A percentile compares a stretch with the other conserved stretches of the same genome.
Conservation (phyloP, 768 basidiomycete species). For the Lactarius quietus region DNA sequence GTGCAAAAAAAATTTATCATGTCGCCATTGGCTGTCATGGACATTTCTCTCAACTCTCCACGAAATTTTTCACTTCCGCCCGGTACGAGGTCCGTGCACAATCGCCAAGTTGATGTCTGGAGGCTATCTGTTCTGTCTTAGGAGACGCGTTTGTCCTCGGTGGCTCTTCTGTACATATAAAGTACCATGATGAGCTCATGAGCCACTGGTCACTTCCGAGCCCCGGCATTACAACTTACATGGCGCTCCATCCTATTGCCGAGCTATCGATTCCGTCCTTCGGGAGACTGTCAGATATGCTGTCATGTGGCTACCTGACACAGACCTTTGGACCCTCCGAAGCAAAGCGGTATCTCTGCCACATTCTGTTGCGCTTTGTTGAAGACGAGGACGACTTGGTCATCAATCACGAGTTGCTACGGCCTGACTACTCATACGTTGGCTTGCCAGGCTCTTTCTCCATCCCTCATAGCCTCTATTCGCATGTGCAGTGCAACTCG, state of each 20-base stretch:
- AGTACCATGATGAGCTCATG: too few species aligned
- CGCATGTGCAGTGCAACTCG: conserved; percentile 17
- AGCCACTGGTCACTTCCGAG: too few species aligned
- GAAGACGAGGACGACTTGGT: conserved; percentile 20
- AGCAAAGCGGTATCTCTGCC: conserved; percentile 13
- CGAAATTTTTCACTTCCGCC: neutral
- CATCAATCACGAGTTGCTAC: conserved; percentile 8
- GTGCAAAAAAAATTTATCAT: neutral
- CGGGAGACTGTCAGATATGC: conserved; percentile 9
- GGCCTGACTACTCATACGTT: conserved; percentile 15
- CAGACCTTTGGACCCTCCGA: conserved; percentile 13
- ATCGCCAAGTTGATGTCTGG: neutral
- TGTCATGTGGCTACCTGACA: conserved; percentile 12
- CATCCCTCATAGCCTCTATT: conserved; percentile 11
- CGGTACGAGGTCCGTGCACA: neutral
- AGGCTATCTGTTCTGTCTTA: neutral
- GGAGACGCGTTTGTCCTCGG: too few species aligned
- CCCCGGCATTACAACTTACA: neutral
- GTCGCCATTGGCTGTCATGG: neutral
- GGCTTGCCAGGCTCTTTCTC: conserved; percentile 20
- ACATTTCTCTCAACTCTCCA: neutral
- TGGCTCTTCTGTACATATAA: conserved; percentile 7
- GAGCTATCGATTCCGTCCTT: neutral
- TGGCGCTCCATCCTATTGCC: neutral
- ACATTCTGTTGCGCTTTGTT: conserved; percentile 7